Evolutionary conservation across 1,139 yeast genomes (phyloP), one percentile per base, ranked within the genome.

Genomic region (Ogataea hybrid): DNA sequence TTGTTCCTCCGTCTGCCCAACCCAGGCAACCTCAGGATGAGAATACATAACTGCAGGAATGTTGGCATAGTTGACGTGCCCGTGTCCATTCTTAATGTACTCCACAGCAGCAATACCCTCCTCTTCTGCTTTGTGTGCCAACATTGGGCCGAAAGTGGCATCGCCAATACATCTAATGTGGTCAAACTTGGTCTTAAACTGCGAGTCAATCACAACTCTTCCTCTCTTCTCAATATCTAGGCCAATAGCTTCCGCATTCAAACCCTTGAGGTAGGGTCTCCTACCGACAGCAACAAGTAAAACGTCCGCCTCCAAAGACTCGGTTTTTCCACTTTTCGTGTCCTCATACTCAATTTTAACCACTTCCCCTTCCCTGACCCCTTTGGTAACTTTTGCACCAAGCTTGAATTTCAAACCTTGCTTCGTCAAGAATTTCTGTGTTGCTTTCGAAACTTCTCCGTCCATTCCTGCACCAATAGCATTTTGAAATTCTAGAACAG

Each of bases 51-150:
- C 98, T 32, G 96, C 81, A 54, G 99, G 99, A 58, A 94, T 92
- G 71, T 87, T 92, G 57, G 84, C 95, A 70, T 94, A 94, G 81
- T 94, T 94, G 56, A 94, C 97, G 64, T 94, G 98, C 48, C 99
- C 99, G 65, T 85, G 87, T 52, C 98, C 98, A 56, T 70, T 70
- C 75, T 88, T 87, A 67, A 94, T 81, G 75, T 79, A 86, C 72
- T 94, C 99, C 51, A 79, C 97, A 51, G 96, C 98, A 46, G 98
- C 99, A 59, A 94, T 84, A 69, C 97, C 99, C 76, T 94, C 99
- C 69, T 94, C 99, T 75, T 94, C 99, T 50, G 99, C 99, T 77
- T 94, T 94, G 79, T 94, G 99, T 51, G 99, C 99, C 71, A 94
- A 80, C 99, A 94, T 94, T 59, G 96, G 94, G 58, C 98, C 98